Evolutionary conservation across 495 filamentous ascomycete genomes (phyloP), one percentile per base, ranked within the genome.

Genomic region (Usnea hakonensis): DNA sequence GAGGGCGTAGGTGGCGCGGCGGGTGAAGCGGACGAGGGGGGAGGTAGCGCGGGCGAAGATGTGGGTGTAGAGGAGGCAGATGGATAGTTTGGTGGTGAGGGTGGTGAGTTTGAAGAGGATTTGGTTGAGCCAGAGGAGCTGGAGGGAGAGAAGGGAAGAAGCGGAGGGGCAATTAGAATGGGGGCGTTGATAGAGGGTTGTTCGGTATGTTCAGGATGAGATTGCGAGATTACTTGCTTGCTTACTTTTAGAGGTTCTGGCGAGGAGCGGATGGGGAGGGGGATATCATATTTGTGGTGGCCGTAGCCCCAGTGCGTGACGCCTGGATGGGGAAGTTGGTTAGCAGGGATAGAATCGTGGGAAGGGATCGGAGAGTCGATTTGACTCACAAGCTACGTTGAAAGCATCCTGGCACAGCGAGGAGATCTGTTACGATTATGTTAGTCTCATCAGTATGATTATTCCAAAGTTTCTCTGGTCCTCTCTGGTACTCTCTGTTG

Each of bases 61-160:
- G 40, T 36, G 28, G 11, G 0, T 26, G 46, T 67, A 67, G 28
- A 58, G 33, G 57, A 52, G 38, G 48, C 62, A 67, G n/a, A 65
- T 48, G 37, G 65, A 65, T 5, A 65, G 41, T 38, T 65, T 65
- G 2, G 38, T 61, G 17, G 50, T 9, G 26, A 62, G 32, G 0
- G 33, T 44, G 5, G 65, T 60, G 5, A 65, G 21, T 37, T 65
- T 61, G 54, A 54, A 61, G 62, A 67, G 30, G 28, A 64, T 40
- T 32, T 67, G 61, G 44, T 55, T 67, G 14, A 67, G 38, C 54
- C 57, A 64, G 11, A 60, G 52, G 16, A 60, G 44, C 61, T 64
- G 30, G 32, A 60, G 30, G 6, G 14, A 23, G n/a, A n/a, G n/a
- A n/a, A n/a, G n/a, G n/a, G n/a, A n/a, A n/a, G n/a, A n/a, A n/a